A percentile compares a stretch with the other conserved stretches of the same genome.
Conservation (phyloP, 2,329 filamentous ascomycete genomes). For the Colletotrichum orchidophilum region DNA sequence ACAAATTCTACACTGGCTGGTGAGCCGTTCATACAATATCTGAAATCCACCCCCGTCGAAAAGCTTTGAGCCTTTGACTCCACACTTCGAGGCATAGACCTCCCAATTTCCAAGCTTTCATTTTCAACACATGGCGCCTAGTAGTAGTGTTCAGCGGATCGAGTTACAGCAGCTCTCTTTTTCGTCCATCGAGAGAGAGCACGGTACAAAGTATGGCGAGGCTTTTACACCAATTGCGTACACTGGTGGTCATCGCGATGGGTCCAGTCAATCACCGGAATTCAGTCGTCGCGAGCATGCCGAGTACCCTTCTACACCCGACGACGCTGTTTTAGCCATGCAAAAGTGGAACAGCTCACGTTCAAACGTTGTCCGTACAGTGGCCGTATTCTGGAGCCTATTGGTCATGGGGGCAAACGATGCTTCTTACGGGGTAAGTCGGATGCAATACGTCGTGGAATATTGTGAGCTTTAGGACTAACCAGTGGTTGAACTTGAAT, state of each 20-base stretch:
- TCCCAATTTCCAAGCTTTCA: not conserved
- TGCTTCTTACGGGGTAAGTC: conserved; percentile 69
- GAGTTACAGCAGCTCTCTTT: not conserved
- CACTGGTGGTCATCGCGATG: not conserved
- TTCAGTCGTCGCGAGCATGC: not conserved
- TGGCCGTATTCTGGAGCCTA: conserved; percentile 69
- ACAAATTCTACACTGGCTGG: not conserved
- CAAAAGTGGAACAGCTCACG: conserved; percentile 71
- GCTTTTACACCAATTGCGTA: not conserved
- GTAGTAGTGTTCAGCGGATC: not conserved
- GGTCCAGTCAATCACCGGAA: not conserved
- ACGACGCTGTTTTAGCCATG: conserved; percentile 29
- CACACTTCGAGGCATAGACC: not conserved
- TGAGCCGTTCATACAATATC: not conserved
- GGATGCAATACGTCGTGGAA: not conserved
- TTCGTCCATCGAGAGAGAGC: not conserved
- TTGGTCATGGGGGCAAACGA: conserved; percentile 75
- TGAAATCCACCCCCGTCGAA: not conserved
- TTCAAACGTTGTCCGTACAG: conserved; percentile 66
- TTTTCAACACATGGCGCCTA: not conserved
- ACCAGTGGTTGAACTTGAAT: not conserved
- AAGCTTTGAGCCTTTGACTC: not conserved
- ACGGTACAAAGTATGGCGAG: not conserved
- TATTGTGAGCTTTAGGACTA: not conserved
- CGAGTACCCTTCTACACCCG: not conserved